These are phyloP conservation scores for Lepiota venenata DNA, from an alignment of 768 basidiomycete species.

Conservation along the genomic window DNA sequence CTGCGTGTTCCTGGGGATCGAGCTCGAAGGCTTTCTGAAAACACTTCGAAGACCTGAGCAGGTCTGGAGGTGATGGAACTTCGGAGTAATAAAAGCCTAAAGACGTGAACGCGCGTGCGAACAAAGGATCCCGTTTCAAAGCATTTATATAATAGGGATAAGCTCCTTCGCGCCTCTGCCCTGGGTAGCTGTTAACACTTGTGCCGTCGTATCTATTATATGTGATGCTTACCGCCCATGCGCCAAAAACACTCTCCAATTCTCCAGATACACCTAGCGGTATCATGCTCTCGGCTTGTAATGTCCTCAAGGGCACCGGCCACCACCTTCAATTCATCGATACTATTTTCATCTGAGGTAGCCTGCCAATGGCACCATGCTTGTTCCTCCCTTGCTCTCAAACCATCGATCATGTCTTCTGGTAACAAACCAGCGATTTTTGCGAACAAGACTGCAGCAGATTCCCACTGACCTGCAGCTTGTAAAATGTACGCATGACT, in stretches of 20 bases:
- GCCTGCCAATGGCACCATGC: conserved; percentile 80
- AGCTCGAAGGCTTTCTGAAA: conserved; percentile 99
- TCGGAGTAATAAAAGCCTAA: conserved; percentile 89
- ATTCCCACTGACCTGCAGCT: conserved; percentile 58
- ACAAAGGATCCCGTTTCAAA: conserved; percentile 69
- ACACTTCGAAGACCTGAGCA: conserved; percentile 85
- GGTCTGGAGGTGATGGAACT: conserved; percentile 67
- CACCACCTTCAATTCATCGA: conserved; percentile 45
- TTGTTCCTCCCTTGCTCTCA: conserved; percentile 74
- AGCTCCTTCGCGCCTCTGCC: conserved; percentile 52
- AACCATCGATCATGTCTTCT: conserved; percentile 40
- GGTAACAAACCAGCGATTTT: conserved; percentile 47
- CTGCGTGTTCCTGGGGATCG: conserved; percentile 83
- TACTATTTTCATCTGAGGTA: conserved; percentile 42
- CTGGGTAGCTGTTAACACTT: conserved; percentile 26
- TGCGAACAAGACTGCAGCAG: conserved; percentile 62
- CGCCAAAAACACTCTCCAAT: conserved; percentile 77
- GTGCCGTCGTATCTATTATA: background rate
- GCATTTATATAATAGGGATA: conserved; percentile 79
- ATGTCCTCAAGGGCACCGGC: conserved; percentile 39
- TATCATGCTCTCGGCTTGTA: conserved; percentile 49
- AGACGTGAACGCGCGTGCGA: conserved; percentile 91
- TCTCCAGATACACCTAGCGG: conserved; percentile 83
- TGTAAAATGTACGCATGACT: conserved; percentile 74
- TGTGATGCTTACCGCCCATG: conserved; percentile 51